Percentiles rank a stretch among this genome's conserved stretches.
phyloP scores from a whole-genome alignment of 1,284 basidiomycete genomes.

The Fomitopsis betulina region DNA sequence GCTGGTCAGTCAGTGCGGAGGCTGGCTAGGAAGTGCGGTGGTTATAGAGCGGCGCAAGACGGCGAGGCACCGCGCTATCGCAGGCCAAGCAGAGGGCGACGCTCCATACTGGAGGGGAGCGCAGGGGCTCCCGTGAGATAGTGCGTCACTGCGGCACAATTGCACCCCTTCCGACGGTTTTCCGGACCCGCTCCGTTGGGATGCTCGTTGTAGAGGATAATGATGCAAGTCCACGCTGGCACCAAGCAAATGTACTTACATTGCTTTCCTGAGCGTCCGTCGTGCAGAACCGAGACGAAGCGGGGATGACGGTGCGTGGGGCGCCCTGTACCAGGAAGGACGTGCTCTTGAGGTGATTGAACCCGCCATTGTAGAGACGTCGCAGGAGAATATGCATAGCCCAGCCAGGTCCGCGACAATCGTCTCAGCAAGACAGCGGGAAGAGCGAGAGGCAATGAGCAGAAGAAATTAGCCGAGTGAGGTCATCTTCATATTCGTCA shows the following conservation, averaged over 20 bases:
- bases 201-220: too few relatives aligned
- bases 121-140: background rate
- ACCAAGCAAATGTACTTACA: background rate
- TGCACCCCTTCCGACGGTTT: too few relatives aligned
- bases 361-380: constrained; percentile 29
- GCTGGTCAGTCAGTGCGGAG: background rate
- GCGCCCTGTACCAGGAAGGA: constrained; percentile 22
- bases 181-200: too few relatives aligned
- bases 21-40: too few relatives aligned
- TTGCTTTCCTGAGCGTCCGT: constrained; percentile 10
- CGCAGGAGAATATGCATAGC: constrained; percentile 25
- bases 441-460: too few relatives aligned
- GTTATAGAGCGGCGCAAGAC: background rate
- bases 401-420: background rate
- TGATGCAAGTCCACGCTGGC: too few relatives aligned
- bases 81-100: too few relatives aligned
- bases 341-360: constrained; percentile 28
- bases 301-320: constrained; percentile 17
- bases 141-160: too few relatives aligned
- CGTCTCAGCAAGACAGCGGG: too few relatives aligned
- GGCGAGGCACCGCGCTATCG: constrained; percentile 4
- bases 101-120: background rate
- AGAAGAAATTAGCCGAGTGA: too few relatives aligned
- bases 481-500: too few relatives aligned
- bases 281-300: constrained; percentile 16